These are phyloP conservation scores for Zymoseptoria ardabiliae DNA, from an alignment of 2,329 filamentous ascomycete genomes.

Conservation along the genomic window DNA sequence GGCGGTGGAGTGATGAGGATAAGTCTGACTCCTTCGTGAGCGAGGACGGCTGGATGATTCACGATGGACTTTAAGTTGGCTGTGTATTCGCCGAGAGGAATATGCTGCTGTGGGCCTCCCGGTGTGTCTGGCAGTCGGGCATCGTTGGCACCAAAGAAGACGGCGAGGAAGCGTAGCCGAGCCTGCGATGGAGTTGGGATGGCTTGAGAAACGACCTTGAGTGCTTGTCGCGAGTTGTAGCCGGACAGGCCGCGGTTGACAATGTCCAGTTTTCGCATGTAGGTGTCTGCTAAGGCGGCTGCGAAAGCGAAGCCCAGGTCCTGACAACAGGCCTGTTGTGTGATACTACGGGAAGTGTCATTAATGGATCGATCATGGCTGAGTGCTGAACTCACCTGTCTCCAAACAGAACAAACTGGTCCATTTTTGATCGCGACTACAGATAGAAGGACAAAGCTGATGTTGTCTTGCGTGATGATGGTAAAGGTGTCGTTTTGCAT, in stretches of 20 bases:
- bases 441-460: not conserved
- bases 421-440: constrained; percentile 35
- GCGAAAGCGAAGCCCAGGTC: constrained; percentile 64
- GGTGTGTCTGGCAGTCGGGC: constrained; percentile 58
- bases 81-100: constrained; percentile 69
- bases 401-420: constrained; percentile 66
- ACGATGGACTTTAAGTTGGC: constrained; percentile 66
- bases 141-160: constrained; percentile 88
- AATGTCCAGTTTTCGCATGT: constrained; percentile 71
- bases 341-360: constrained; percentile 60
- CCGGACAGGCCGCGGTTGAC: constrained; percentile 81
- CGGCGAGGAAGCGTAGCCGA: constrained; percentile 51
- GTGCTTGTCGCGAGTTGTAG: constrained; percentile 71
- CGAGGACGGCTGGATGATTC: constrained; percentile 59
- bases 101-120: constrained; percentile 58
- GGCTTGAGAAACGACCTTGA: constrained; percentile 61
- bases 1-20: constrained; percentile 74
- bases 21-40: constrained; percentile 60
- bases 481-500: not conserved
- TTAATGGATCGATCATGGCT: too few species aligned
- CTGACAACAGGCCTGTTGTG: constrained; percentile 58
- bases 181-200: constrained; percentile 59
- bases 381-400: too few species aligned
- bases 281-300: constrained; percentile 61
- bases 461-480: not conserved